Conservation (phyloP, 139 green algal genomes). For the Tetradesmus obliquus region DNA sequence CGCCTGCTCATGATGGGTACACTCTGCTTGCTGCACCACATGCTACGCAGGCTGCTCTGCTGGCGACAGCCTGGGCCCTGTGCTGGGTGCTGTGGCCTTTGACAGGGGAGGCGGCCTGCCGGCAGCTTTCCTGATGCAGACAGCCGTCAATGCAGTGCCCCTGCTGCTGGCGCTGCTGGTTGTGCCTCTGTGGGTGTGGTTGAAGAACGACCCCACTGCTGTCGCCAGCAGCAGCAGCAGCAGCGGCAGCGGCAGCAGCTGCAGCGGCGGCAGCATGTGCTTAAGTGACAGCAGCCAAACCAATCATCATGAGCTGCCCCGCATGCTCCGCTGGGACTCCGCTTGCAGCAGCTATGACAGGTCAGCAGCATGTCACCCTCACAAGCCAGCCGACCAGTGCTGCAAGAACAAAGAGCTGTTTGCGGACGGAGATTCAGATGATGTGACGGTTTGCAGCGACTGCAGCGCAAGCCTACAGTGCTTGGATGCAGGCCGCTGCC, state of each 20-base stretch:
- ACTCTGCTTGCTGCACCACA: not conserved
- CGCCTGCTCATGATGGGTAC: too few relatives aligned
- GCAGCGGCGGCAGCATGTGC: not conserved
- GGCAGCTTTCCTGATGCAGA: not conserved
- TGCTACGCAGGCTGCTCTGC: constrained; percentile 3
- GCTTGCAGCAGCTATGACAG: too few relatives aligned
- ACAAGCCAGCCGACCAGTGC: too few relatives aligned
- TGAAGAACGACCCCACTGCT: not conserved
- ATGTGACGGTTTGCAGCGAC: too few relatives aligned
- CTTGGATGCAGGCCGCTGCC: too few relatives aligned
- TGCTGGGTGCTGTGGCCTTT: not conserved
- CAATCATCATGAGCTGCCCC: too few relatives aligned
- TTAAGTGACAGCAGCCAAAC: too few relatives aligned
- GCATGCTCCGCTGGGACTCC: too few relatives aligned
- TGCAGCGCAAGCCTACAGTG: too few relatives aligned
- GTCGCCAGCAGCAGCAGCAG: not conserved
- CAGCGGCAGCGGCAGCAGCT: not conserved
- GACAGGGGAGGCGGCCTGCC: not conserved
- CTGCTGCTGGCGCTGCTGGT: constrained; percentile 19
- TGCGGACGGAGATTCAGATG: too few relatives aligned
- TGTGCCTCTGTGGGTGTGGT: not conserved
- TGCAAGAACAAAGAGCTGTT: too few relatives aligned
- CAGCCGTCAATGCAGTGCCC: not conserved
- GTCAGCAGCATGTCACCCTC: too few relatives aligned
- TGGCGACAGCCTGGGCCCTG: constrained; percentile 16